A percentile compares a stretch with the other conserved stretches of the same genome.
Conservation (phyloP, 1,139 yeast species). For the Geotrichum klebahnii region DNA sequence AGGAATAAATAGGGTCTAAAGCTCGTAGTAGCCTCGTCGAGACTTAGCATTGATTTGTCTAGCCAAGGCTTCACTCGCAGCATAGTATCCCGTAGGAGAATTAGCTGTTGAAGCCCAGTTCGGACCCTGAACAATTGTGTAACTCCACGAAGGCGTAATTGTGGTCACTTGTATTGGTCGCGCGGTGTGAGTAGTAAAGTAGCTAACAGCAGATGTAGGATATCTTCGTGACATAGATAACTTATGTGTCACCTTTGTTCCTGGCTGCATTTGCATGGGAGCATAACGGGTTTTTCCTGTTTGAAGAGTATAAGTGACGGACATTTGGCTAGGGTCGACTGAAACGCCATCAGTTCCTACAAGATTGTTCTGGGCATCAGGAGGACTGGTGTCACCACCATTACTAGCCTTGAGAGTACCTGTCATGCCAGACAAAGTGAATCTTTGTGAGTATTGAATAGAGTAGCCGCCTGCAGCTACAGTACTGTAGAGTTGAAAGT, state of each 20-base stretch:
- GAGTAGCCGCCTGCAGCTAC: slow-evolving; percentile 48
- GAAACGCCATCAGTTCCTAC: slow-evolving; percentile 36
- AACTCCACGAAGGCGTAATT: slow-evolving; percentile 78
- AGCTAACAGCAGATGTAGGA: slow-evolving; percentile 66
- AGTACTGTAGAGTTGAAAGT: slow-evolving; percentile 57
- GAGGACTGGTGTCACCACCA: slow-evolving; percentile 44
- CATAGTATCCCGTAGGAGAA: slow-evolving; percentile 31
- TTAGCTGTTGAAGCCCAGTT: slow-evolving; percentile 52
- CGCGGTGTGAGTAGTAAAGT: slow-evolving; percentile 43
- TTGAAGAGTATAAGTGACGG: slow-evolving; percentile 66
- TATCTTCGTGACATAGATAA: slow-evolving; percentile 27
- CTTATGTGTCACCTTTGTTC: slow-evolving; percentile 52
- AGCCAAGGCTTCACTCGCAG: slow-evolving; percentile 27
- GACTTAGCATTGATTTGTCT: slow-evolving; percentile 22
- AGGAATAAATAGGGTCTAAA: too few species aligned
- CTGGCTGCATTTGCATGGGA: slow-evolving; percentile 90
- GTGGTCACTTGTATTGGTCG: slow-evolving; percentile 53
- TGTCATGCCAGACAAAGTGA: slow-evolving; percentile 62
- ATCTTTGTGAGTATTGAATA: slow-evolving; percentile 67
- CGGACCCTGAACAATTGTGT: slow-evolving; percentile 55
- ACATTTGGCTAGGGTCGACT: slow-evolving; percentile 35
- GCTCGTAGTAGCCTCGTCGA: slow-evolving; percentile 18
- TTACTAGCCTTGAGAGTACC: slow-evolving; percentile 50
- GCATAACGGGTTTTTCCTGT: slow-evolving; percentile 74
- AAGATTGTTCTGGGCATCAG: slow-evolving; percentile 33